Evolutionary conservation across 495 filamentous ascomycete genomes (phyloP), one percentile per base, ranked within the genome.

Genomic region (Penicillium odoratum): DNA sequence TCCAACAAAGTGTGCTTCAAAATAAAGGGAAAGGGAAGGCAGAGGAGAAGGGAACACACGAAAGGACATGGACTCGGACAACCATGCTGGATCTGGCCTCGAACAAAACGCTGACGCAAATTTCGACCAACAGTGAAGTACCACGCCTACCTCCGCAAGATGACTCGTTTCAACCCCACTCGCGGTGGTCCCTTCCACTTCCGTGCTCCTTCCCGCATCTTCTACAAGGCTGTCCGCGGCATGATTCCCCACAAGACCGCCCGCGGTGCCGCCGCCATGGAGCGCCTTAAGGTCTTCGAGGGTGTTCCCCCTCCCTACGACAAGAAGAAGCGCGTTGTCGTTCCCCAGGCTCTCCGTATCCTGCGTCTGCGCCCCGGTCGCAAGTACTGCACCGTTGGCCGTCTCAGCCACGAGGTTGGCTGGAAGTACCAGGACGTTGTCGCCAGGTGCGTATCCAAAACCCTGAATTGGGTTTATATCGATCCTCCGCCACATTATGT

Each of bases 381-480:
- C 80, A 98, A 98, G 86, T 98, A 93, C 88, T 98, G 95, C 88
- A 93, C 91, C 58, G 93, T 98, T 67, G 94, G 94, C 65, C 86
- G 94, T 76, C 82, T 98, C 72, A 94, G 92, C 81, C 92, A 97
- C 76, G 94, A 98, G 81, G 92, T 98, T 69, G 94, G 94, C 78
- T 98, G 94, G 94, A 98, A 98, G 80, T 98, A 98, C 88, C 87
- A 96, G 84, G 93, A 96, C 74, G 92, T 98, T 79, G 94, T 98
- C 81, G 87, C 84, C 65, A 89, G 91, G 94, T 98, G 79, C 69
- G 93, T 88, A 34, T 49, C 50, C 34, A 7, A 16, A 48, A 3
- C 28, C 46, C 28, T 16, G 5, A 5, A 30, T 51, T 42, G 42
- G 40, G 43, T 4, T 18, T 9, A 31, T 26, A 0, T 26, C 4